phyloP scores from a whole-genome alignment of 345 rosid genomes.

The Arabis hirsuta region DNA sequence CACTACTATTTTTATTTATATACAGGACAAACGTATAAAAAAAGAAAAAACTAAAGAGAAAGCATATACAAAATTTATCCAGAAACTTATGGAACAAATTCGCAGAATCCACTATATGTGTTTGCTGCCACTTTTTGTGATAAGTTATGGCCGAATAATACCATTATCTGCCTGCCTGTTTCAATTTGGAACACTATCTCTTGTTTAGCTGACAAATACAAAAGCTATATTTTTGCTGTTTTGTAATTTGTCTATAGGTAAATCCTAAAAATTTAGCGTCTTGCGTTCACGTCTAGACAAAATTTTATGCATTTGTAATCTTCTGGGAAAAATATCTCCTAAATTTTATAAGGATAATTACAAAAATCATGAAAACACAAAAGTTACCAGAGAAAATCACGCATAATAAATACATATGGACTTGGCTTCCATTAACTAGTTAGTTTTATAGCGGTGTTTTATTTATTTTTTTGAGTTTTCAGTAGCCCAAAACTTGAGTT shows the following conservation, averaged over 20 bases:
- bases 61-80: constrained; percentile 1
- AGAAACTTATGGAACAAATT: constrained; percentile 33
- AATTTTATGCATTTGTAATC: neutral
- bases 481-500: too few relatives aligned
- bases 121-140: constrained; percentile 38
- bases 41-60: constrained; percentile 15
- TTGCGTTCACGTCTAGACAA: neutral
- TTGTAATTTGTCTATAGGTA: constrained; percentile 19
- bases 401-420: constrained; percentile 4
- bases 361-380: neutral
- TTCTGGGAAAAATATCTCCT: neutral
- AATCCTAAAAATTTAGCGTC: neutral
- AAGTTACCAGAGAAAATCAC: neutral
- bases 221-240: constrained; percentile 28
- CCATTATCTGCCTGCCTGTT: constrained; percentile 33
- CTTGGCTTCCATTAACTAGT: neutral
- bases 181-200: constrained; percentile 40
- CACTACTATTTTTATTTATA: too few relatives aligned
- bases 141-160: constrained; percentile 38
- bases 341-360: neutral
- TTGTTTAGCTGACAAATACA: constrained; percentile 34
- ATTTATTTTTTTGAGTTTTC: neutral
- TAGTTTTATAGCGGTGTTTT: neutral
- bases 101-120: constrained; percentile 40
- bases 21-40: constrained; percentile 8